phyloP scores from a whole-genome alignment of 257 asterid genomes.

The Schizonepeta tenuifolia region DNA sequence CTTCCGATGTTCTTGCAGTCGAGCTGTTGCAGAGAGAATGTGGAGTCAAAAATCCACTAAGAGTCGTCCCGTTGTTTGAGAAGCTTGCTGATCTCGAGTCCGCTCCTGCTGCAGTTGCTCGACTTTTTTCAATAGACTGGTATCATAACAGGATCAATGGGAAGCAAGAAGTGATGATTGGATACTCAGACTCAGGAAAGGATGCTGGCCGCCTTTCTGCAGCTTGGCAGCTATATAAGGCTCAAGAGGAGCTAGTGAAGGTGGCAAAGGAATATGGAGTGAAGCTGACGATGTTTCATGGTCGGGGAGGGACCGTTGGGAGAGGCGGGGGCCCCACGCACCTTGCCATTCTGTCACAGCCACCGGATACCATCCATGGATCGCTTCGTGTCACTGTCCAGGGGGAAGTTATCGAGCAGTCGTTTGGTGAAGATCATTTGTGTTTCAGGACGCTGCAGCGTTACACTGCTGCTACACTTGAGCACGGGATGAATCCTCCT shows the following conservation, averaged over 20 bases:
- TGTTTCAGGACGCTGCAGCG: slow-evolving; percentile 90
- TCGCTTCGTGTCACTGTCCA: slow-evolving; percentile 91
- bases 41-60: slow-evolving; percentile 57
- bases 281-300: slow-evolving; percentile 83
- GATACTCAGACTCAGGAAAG: slow-evolving; percentile 91
- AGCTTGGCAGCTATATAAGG: slow-evolving; percentile 85
- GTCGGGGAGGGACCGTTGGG: slow-evolving; percentile 87
- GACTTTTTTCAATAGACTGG: slow-evolving; percentile 87
- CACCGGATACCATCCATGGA: slow-evolving; percentile 81
- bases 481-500: slow-evolving; percentile 91
- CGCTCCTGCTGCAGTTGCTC: slow-evolving; percentile 80
- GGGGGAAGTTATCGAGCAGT: slow-evolving; percentile 87
- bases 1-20: slow-evolving; percentile 91
- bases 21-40: slow-evolving; percentile 83
- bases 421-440: slow-evolving; percentile 83
- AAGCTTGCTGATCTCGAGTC: slow-evolving; percentile 80
- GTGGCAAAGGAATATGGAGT: slow-evolving; percentile 76
- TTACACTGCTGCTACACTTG: slow-evolving; percentile 86
- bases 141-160: slow-evolving; percentile 66
- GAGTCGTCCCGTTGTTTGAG: slow-evolving; percentile 85
- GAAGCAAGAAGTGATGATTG: slow-evolving; percentile 90
- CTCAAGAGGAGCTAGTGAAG: slow-evolving; percentile 82
- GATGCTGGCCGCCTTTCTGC: slow-evolving; percentile 95
- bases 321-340: slow-evolving; percentile 95
- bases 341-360: slow-evolving; percentile 88